These are phyloP conservation scores for Arctium lappa DNA, from an alignment of 129 eudicot genomes.

Conservation along the genomic window DNA sequence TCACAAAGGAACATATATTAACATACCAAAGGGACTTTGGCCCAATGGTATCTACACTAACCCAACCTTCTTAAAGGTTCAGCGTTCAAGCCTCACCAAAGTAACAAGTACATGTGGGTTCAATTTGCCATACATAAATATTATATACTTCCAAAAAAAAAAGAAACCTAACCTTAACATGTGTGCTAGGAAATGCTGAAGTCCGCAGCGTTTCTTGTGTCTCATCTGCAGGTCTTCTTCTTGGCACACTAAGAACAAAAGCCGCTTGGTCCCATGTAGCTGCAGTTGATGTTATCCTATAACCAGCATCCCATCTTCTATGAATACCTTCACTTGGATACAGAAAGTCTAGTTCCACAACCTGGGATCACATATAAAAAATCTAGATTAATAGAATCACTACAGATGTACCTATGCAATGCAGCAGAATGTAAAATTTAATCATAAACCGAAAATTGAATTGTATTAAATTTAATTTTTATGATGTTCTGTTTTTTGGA, in stretches of 20 bases:
- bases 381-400: background rate
- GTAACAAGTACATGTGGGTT: background rate
- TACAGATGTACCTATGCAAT: background rate
- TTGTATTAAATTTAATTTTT: background rate
- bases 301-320: slow-evolving; percentile 85
- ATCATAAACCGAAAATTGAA: background rate
- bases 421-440: background rate
- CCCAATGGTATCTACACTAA: no score
- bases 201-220: slow-evolving; percentile 86
- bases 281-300: slow-evolving; percentile 75
- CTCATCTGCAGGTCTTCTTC: slow-evolving; percentile 66
- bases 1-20: background rate
- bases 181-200: slow-evolving; percentile 84
- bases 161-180: slow-evolving; percentile 60
- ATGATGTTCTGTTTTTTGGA: background rate
- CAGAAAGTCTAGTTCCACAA: slow-evolving; percentile 80
- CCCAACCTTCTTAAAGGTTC: no score
- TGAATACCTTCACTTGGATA: slow-evolving; percentile 96
- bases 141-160: background rate
- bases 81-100: background rate
- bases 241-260: slow-evolving; percentile 73
- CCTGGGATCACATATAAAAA: slow-evolving; percentile 38
- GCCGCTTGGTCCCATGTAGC: slow-evolving; percentile 84
- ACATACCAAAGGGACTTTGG: background rate
- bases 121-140: background rate